Conservation (phyloP, 345 rosid species). For the Syzygium grande region DNA sequence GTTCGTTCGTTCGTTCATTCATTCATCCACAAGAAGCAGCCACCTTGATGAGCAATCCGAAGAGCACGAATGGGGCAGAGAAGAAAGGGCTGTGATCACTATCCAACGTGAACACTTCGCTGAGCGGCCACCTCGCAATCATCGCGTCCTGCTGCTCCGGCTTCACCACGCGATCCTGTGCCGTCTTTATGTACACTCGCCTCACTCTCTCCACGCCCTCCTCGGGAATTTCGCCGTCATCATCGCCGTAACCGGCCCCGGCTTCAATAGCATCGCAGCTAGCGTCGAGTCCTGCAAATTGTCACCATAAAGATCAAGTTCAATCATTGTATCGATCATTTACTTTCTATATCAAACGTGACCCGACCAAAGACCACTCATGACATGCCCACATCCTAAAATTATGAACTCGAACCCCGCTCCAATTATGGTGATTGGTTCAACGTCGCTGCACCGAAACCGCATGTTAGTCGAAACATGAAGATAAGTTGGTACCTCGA, state of each 20-base stretch:
- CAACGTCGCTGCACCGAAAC: not conserved
- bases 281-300: conserved; percentile 50
- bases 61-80: conserved; percentile 59
- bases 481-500: conserved; percentile 33
- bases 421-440: not conserved
- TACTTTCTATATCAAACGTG: not conserved
- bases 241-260: conserved; percentile 59
- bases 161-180: conserved; percentile 49
- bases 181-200: conserved; percentile 62
- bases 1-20: not conserved
- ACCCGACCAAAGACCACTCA: not conserved
- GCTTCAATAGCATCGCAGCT: conserved; percentile 66
- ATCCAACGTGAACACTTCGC: conserved; percentile 41
- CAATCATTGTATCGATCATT: not conserved
- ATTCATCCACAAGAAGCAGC: conserved; percentile 17
- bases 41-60: conserved; percentile 62
- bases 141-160: conserved; percentile 75
- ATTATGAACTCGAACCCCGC: not conserved
- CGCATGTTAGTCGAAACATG: not conserved
- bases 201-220: conserved; percentile 21
- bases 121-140: conserved; percentile 71
- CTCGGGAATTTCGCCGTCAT: conserved; percentile 26
- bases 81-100: conserved; percentile 85
- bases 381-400: not conserved
- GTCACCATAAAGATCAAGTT: not conserved